Conservation (phyloP, 169 alveolate species). For the Eimeria tenella region DNA sequence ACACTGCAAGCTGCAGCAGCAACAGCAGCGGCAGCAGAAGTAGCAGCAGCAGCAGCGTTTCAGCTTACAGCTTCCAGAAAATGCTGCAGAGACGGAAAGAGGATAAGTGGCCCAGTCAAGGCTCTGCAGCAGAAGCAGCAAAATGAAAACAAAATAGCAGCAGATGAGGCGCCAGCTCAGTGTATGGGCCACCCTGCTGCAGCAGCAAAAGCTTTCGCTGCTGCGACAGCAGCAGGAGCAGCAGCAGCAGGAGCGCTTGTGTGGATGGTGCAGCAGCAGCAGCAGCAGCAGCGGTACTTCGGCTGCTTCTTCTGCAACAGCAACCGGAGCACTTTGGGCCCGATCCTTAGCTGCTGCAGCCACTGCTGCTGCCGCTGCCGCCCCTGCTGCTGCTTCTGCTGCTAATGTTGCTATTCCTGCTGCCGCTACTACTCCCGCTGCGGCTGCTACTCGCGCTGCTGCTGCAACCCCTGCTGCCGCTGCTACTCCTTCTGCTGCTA, state of each 20-base stretch:
- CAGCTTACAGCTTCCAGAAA: not conserved
- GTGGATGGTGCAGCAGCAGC: not conserved
- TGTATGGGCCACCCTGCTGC: not conserved
- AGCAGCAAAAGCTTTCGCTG: not conserved
- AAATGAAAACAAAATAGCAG: not conserved
- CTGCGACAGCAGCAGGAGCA: not conserved
- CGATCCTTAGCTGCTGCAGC: conserved; percentile 18
- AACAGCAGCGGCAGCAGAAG: conserved; percentile 3
- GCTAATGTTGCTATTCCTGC: conserved; percentile 32
- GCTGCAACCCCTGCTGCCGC: conserved; percentile 27
- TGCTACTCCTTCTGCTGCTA: conserved; percentile 17
- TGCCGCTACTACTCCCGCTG: conserved; percentile 10
- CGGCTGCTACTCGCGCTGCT: not conserved
- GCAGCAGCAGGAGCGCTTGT: not conserved
- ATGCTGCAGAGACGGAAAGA: not conserved
- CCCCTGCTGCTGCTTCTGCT: not conserved
- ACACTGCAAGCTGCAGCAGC: conserved; percentile 67
- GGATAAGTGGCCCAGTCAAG: not conserved
- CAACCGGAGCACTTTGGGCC: not conserved
- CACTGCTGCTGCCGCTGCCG: conserved; percentile 14
- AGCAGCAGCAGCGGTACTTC: not conserved
- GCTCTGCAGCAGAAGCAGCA: not conserved
- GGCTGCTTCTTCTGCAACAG: conserved; percentile 51
- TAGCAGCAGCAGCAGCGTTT: not conserved
- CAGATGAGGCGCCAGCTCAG: not conserved